Conservation (phyloP, 1,139 yeast genomes). For the Magnusiomyces suaveolens region DNA sequence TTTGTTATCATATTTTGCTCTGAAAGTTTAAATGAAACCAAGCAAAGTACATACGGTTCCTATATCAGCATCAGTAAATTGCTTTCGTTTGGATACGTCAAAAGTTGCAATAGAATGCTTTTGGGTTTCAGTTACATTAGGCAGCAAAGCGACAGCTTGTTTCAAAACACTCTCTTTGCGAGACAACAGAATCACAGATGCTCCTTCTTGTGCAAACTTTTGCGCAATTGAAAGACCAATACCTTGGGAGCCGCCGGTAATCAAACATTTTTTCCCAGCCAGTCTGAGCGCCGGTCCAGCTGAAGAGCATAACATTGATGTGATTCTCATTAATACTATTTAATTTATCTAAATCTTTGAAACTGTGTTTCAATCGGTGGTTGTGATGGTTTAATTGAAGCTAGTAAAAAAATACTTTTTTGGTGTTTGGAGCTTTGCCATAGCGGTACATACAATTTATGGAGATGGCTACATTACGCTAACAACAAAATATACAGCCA, state of each 20-base stretch:
- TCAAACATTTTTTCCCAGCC: slow-evolving; percentile 22
- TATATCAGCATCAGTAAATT: slow-evolving; percentile 22
- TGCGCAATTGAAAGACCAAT: slow-evolving; percentile 62
- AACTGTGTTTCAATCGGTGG: too few species aligned
- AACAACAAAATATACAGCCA: too few species aligned
- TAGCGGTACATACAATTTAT: too few species aligned
- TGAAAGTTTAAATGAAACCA: neutral
- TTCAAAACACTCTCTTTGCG: slow-evolving; percentile 39
- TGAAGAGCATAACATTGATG: neutral
- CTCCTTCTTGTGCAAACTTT: slow-evolving; percentile 51
- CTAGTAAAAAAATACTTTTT: too few species aligned
- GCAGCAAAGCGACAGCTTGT: slow-evolving; percentile 32
- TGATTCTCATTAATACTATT: neutral
- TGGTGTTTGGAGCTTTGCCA: too few species aligned
- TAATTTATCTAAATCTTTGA: too few species aligned
- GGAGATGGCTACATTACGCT: too few species aligned
- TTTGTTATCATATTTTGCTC: slow-evolving; percentile 15
- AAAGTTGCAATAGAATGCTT: slow-evolving; percentile 42
- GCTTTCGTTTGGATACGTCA: slow-evolving; percentile 39
- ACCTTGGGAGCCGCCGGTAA: slow-evolving; percentile 87
- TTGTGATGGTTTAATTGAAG: too few species aligned
- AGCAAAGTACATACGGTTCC: slow-evolving; percentile 11
- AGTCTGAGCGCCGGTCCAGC: slow-evolving; percentile 9
- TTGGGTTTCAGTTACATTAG: slow-evolving; percentile 30
- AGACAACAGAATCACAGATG: slow-evolving; percentile 53